Base-by-base conservation (phyloP, 2,329 filamentous ascomycete genomes). In the Shiraia bambusicola region DNA sequence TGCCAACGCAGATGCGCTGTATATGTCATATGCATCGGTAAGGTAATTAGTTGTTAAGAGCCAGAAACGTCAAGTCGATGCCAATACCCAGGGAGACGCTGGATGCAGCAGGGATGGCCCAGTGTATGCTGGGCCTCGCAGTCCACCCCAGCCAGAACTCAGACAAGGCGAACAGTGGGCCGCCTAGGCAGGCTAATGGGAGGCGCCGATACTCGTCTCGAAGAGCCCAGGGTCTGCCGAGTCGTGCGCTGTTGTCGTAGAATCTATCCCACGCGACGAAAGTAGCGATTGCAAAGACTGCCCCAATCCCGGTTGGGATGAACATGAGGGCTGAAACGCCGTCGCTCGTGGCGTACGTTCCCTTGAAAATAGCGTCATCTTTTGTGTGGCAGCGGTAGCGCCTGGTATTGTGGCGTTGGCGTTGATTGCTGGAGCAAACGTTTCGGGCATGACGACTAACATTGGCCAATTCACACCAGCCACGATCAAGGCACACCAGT, bases 1-100 rank as follows among this genome's bases (percentile, higher is more conserved):
- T n/a, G 31, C 31, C 16, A 33, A 13, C 16, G 31, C 31, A 15
- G 31, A 33, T n/a, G 31, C 31, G 13, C 31, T 33, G 12, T 33
- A 33, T 33, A 33, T 33, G 22, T 33, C 31, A n/a, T 33, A 33
- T 33, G 31, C 31, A 19, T 33, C 31, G 17, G 31, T 33, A n/a
- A 33, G 31, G 13, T 33, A 33, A 16, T 33, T 33, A 33, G 31
- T 33, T 33, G 17, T 33, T 33, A 14, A 33, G 22, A 12, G 31
- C 31, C 15, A 33, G 17, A 33, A 33, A 33, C 14, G 31, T 33
- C 16, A 33, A 19, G n/a, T 33, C 31, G n/a, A 33, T 33, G 12
- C 31, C 31, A 22, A 33, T 33, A 19, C 31, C 31, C 16, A 33
- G 22, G 17, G 31, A 19, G 17, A 33, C 22, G 12, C 31, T 16